phyloP scores from a whole-genome alignment of 2,329 filamentous ascomycete species.

The Escovopsis sp. region DNA sequence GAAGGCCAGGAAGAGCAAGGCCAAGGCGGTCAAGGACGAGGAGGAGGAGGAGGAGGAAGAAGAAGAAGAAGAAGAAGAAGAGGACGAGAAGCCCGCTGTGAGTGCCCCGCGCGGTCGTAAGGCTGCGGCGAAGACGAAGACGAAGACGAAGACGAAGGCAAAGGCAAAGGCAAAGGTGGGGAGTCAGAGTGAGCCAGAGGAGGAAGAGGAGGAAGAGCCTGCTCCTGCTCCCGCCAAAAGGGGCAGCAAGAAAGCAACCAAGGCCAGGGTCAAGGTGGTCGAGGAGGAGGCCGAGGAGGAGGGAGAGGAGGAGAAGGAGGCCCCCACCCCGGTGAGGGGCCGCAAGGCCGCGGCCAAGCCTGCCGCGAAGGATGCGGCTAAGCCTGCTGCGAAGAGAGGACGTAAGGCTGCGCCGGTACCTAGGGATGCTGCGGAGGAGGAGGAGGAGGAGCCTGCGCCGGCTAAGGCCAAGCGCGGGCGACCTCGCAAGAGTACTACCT shows the following conservation, averaged over 20 bases:
- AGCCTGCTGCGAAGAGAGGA: slow-evolving; percentile 16
- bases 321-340: slow-evolving; percentile 3
- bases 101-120: slow-evolving; percentile 12
- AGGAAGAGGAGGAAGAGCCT: slow-evolving; percentile 6
- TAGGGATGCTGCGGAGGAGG: slow-evolving; percentile 1
- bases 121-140: slow-evolving; percentile 5
- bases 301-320: slow-evolving; percentile 5
- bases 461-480: slow-evolving; percentile 10
- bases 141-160: slow-evolving; percentile 4
- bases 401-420: slow-evolving; percentile 6
- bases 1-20: slow-evolving; percentile 20
- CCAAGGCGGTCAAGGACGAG: slow-evolving; percentile 10
- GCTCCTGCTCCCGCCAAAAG: slow-evolving; percentile 3
- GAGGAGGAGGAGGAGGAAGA: slow-evolving; percentile 10
- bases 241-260: slow-evolving; percentile 4
- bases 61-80: background rate
- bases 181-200: slow-evolving; percentile 1
- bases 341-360: slow-evolving; percentile 7
- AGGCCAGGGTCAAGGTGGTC: slow-evolving; percentile 1
- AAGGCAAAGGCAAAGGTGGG: slow-evolving; percentile 3
- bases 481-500: slow-evolving; percentile 13
- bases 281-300: background rate
- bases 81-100: slow-evolving; percentile 11
- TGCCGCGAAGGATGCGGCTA: slow-evolving; percentile 5
- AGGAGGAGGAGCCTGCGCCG: slow-evolving; percentile 1